Base-by-base conservation (phyloP, 139 green algal species). In the Astrephomene gubernaculifera region DNA sequence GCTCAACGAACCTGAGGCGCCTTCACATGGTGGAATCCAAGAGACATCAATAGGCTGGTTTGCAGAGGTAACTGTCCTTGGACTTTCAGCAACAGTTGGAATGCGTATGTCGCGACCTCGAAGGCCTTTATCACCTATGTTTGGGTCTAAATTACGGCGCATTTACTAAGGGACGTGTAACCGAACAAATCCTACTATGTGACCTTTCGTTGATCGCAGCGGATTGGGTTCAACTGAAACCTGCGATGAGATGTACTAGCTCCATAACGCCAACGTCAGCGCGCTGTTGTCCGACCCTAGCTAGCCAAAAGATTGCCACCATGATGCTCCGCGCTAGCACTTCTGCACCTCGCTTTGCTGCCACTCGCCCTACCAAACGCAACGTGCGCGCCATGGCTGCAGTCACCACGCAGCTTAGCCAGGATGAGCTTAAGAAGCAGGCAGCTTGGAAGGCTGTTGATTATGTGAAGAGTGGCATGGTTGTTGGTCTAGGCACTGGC, bases 371-470 rank as follows among this genome's bases (percentile, higher is more conserved):
- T 31, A 29, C 78, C 29, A 6, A 12, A 19, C 64, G 79, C 65
- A 78, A 54, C 79, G 65, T 86, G 35, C 45, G 79, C 65, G 33
- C 43, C 6, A 86, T 86, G 79, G 79, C 79, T 6, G 6, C 60
- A 44, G 65, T n/a, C 43, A 10, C 65, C 61, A 70, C 79, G 14
- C 79, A 86, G 79, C 78, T 84, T 5, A 84, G 78, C 78, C 95
- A 99, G 92, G 96, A 99, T 75, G 96, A 98, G 92, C 92, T 99
- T 12, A 99, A 99, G 89, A 95, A 98, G 90, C 93, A 98, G 91
- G 96, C 97, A 31, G 97, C 96, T 22, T 98, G 93, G 90, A 98
- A 98, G 91, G 96, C 97, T 29, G 97, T 98, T 27, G 97, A 99
- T 31, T 99, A 99, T 87, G 97, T 99, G 25, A 95, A 98, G 92